Conservation (phyloP, 352 stramenopile species). For the Phytophthora niederhauseri region DNA sequence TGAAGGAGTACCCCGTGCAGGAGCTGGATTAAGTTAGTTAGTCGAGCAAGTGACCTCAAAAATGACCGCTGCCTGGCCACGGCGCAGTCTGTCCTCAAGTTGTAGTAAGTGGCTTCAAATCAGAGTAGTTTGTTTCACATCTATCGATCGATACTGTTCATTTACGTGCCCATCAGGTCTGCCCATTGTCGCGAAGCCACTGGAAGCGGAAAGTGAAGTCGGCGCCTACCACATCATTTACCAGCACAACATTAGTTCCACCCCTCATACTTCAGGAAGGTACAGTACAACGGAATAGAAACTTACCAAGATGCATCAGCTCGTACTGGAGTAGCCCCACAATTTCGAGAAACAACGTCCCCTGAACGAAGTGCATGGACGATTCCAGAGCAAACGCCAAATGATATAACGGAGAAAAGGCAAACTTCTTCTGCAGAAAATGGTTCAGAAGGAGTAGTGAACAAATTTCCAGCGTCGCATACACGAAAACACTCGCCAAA, state of each 20-base stretch:
- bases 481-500: conserved; percentile 14
- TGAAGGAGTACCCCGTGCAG: conserved; percentile 88
- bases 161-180: too few relatives aligned
- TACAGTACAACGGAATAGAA: not conserved
- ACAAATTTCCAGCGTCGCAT: conserved; percentile 32
- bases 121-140: conserved; percentile 29
- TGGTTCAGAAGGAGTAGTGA: conserved; percentile 30
- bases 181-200: not conserved
- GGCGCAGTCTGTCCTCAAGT: conserved; percentile 16
- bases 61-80: conserved; percentile 12
- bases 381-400: conserved; percentile 42
- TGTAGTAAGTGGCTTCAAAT: conserved; percentile 34
- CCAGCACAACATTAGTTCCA: not conserved
- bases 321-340: not conserved
- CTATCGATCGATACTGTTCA: too few relatives aligned
- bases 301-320: not conserved
- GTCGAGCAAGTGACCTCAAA: not conserved
- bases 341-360: not conserved
- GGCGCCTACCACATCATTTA: not conserved
- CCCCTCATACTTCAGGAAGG: too few relatives aligned
- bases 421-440: conserved; percentile 32
- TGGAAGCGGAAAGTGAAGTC: not conserved
- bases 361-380: conserved; percentile 13
- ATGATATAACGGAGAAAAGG: conserved; percentile 31
- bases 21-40: conserved; percentile 67